A percentile compares a stretch with the other conserved stretches of the same genome.
These are phyloP conservation scores for Cladophialophora immunda DNA, from an alignment of 2,329 filamentous ascomycete species.

Conservation along the genomic window DNA sequence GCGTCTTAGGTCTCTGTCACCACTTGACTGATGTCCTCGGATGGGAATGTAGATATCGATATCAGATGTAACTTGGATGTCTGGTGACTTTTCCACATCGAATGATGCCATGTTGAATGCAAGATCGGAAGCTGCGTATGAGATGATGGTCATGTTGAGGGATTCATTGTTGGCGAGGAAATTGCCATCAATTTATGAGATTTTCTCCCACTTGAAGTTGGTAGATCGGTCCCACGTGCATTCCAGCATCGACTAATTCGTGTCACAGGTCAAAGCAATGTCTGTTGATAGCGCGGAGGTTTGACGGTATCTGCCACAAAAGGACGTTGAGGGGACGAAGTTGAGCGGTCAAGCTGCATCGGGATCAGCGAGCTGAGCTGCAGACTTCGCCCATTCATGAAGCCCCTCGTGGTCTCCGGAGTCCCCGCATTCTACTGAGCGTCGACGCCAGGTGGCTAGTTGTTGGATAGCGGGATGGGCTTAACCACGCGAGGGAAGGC, in stretches of 20 bases:
- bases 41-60: not conserved
- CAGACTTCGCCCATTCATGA: not conserved
- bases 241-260: not conserved
- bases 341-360: conserved; percentile 3
- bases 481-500: not conserved
- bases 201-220: not conserved
- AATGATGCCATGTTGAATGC: not conserved
- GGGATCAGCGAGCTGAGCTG: conserved; percentile 17
- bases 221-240: not conserved
- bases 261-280: not conserved
- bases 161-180: conserved; percentile 1
- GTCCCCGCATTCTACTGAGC: conserved; percentile 5
- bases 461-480: not conserved
- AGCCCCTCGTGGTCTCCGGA: not conserved
- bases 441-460: not conserved
- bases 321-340: not conserved
- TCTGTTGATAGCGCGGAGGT: not conserved
- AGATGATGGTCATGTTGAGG: not conserved
- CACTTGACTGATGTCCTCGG: not conserved
- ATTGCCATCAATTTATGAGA: not conserved
- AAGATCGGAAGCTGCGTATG: not conserved
- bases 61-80: not conserved
- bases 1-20: not conserved
- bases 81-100: conserved; percentile 8
- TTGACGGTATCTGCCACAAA: not conserved